Conservation (phyloP, 345 rosid genomes). For the Lumnitzera racemosa region DNA sequence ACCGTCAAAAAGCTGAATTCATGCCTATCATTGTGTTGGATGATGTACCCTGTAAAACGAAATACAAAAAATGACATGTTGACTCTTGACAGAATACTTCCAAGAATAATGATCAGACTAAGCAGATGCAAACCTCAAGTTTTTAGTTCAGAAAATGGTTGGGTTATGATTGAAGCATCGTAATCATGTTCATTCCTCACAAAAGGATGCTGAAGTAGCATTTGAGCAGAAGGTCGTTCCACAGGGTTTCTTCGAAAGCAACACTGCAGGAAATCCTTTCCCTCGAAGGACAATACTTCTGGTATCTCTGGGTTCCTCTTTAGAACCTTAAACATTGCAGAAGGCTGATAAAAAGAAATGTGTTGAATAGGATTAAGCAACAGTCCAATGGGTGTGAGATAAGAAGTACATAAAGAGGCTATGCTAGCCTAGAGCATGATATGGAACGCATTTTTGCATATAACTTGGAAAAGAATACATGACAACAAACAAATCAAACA, state of each 20-base stretch:
- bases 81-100: no score
- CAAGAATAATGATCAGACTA: no score
- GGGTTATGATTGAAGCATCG: slow-evolving; percentile 14
- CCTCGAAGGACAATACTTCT: slow-evolving; percentile 43
- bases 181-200: slow-evolving; percentile 29
- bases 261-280: slow-evolving; percentile 49
- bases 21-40: no score
- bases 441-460: no score
- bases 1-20: no score
- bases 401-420: background rate
- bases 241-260: slow-evolving; percentile 64
- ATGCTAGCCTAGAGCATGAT: background rate
- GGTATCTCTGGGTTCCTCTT: slow-evolving; percentile 44
- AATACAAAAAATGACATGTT: no score
- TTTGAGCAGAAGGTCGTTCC: slow-evolving; percentile 40
- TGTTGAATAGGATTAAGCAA: background rate
- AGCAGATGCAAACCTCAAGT: slow-evolving; percentile 13
- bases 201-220: slow-evolving; percentile 55
- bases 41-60: no score
- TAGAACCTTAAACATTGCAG: slow-evolving; percentile 63
- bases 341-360: slow-evolving; percentile 36
- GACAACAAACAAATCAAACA: no score
- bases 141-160: slow-evolving; percentile 13
- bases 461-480: no score
- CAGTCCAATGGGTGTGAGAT: background rate